Conservation (phyloP, 805 yeast genomes). For the Ogataea neopini region DNA sequence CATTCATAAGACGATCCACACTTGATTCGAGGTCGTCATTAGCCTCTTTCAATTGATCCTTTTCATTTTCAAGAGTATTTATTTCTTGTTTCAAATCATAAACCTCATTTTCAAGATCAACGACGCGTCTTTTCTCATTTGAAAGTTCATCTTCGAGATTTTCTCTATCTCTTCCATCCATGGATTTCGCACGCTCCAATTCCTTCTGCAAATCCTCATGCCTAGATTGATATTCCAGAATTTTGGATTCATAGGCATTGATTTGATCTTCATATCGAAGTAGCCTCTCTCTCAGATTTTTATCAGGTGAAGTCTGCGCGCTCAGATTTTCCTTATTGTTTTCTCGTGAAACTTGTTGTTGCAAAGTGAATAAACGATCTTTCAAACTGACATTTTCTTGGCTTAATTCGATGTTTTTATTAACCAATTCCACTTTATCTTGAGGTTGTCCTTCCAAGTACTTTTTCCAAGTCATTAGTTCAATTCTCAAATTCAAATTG, state of each 20-base stretch:
- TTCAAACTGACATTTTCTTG: constrained; percentile 28
- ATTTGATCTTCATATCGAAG: constrained; percentile 10
- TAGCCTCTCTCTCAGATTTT: constrained; percentile 5
- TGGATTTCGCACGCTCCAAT: constrained; percentile 2
- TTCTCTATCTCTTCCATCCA: constrained; percentile 6
- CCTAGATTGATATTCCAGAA: constrained; percentile 11
- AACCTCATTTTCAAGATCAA: constrained; percentile 13
- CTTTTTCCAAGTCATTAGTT: constrained; percentile 41
- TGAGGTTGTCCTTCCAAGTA: constrained; percentile 44
- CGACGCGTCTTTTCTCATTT: constrained; percentile 11
- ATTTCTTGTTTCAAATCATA: constrained; percentile 17
- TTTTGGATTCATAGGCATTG: constrained; percentile 9
- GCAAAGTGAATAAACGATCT: constrained; percentile 5
- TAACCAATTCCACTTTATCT: constrained; percentile 40
- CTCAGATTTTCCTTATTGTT: constrained; percentile 17
- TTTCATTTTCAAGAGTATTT: constrained; percentile 12
- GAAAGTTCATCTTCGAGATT: constrained; percentile 6
- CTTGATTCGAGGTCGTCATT: constrained; percentile 13
- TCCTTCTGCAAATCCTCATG: constrained; percentile 12
- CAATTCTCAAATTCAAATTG: constrained; percentile 45
- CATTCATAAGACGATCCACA: constrained; percentile 7
- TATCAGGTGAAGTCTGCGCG: constrained; percentile 8
- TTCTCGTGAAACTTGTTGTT: constrained; percentile 2
- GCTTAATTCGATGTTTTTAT: constrained; percentile 37
- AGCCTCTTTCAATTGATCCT: constrained; percentile 17